Conservation (phyloP, 305 asterid species). For the Fraxinus greggii region DNA sequence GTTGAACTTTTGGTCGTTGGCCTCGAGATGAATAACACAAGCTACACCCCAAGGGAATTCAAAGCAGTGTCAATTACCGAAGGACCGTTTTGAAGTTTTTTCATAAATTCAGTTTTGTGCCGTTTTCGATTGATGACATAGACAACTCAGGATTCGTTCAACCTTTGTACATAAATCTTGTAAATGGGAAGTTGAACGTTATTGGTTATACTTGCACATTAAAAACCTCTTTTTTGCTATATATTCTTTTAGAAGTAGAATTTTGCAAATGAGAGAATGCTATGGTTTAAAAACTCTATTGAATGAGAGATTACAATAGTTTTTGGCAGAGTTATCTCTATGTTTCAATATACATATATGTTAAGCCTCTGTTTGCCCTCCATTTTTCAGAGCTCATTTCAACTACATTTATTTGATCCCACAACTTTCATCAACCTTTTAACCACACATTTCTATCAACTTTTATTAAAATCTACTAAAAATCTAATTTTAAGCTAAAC, state of each 20-base stretch:
- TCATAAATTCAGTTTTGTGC: not conserved
- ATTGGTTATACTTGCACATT: not conserved
- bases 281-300: not conserved
- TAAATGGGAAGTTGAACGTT: not conserved
- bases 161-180: not conserved
- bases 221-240: not conserved
- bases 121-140: conserved; percentile 2
- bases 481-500: not conserved
- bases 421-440: not conserved
- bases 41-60: not conserved
- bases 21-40: conserved; percentile 31
- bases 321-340: not conserved
- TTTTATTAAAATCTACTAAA: not conserved
- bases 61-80: not conserved
- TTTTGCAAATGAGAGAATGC: not conserved
- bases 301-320: not conserved
- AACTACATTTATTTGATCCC: not conserved
- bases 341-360: not conserved
- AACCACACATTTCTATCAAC: not conserved
- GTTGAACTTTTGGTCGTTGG: conserved; percentile 49
- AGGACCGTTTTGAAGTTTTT: not conserved
- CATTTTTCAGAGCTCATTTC: not conserved
- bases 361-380: not conserved
- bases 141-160: not conserved
- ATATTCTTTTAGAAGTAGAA: not conserved